phyloP scores from a whole-genome alignment of 805 yeast genomes.

The Candida broadrunensis region DNA sequence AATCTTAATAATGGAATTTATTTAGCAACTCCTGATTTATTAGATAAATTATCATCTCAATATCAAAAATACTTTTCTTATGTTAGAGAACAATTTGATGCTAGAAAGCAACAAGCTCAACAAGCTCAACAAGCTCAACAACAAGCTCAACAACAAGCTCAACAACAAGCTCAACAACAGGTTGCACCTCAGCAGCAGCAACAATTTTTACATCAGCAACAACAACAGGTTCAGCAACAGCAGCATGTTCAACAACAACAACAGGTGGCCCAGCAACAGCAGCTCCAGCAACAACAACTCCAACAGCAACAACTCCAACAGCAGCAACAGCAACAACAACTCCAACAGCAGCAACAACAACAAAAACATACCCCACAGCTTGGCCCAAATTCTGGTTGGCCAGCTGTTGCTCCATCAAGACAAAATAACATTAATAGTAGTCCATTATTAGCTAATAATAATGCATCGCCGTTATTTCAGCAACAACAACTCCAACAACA shows the following conservation, averaged over 20 bases:
- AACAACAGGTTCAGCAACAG: slow-evolving; percentile 3
- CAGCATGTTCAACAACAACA: slow-evolving; percentile 3
- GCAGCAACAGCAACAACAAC: neutral
- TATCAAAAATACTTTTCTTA: slow-evolving; percentile 72
- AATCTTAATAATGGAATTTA: slow-evolving; percentile 61
- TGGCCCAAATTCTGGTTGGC: slow-evolving; percentile 12
- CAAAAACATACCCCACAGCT: slow-evolving; percentile 1
- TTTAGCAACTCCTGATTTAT: slow-evolving; percentile 68
- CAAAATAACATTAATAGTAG: slow-evolving; percentile 15
- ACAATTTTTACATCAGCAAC: slow-evolving; percentile 1
- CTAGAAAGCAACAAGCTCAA: slow-evolving; percentile 29
- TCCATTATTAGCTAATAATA: slow-evolving; percentile 20
- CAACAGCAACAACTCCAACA: slow-evolving; percentile 2
- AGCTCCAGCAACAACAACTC: neutral
- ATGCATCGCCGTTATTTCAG: slow-evolving; percentile 15
- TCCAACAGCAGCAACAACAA: neutral
- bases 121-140: slow-evolving; percentile 3
- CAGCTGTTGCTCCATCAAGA: slow-evolving; percentile 7
- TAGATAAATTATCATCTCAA: slow-evolving; percentile 68
- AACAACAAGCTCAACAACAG: slow-evolving; percentile 8
- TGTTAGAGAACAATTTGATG: slow-evolving; percentile 60
- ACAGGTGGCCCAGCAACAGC: neutral
- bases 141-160: slow-evolving; percentile 4
- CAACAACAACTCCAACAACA: slow-evolving; percentile 5
- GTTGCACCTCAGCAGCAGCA: slow-evolving; percentile 1